Base-by-base conservation (phyloP, 768 basidiomycete species). In the Psilocybe subaeruginosa region DNA sequence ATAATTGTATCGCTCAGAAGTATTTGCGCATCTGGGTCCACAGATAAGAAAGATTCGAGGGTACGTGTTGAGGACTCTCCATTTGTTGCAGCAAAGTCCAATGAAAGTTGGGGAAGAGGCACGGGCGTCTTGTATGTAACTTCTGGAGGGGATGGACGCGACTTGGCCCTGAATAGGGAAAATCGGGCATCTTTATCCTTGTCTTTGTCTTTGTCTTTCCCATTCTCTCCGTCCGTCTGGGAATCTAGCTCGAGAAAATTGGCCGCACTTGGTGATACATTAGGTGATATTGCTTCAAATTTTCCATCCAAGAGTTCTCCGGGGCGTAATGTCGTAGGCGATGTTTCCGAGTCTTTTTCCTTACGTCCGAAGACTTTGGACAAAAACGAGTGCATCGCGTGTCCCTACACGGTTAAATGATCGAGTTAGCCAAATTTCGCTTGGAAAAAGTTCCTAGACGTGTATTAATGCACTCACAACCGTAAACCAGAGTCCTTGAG, bases 351-450 rank as follows among this genome's bases (percentile, higher is more conserved):
- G 66, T 87, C 87, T 30, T 80, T 75, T 75, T 83, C 89, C 77
- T 85, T 91, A 75, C 90, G 85, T 76, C 86, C 86, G 68, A 91
- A 88, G 67, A 92, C 87, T 71, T 89, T 92, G 74, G 87, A 85
- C 69, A 92, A 74, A 79, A 92, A 90, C 63, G 88, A 87, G 73
- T 88, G 80, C 82, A 83, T 83, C 71, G 73, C 71, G 76, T 75
- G 72, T 72, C 68, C 69, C 65, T 68, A 59, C 51, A 41, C 46
- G 56, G 59, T 62, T 37, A 54, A 52, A 12, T 14, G 14, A 16
- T 43, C 3, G 14, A 43, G 14, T 19, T 39, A 30, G 27, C n/a
- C 12, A 43, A 31, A 46, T 54, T 39, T 59, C 46, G 27, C 31
- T 47, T 30, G 58, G 41, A 37, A 47, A 56, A 57, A 35, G 53